Evolutionary conservation across 164 flowering plant species (phyloP), one percentile per base, ranked within the genome.

Genomic region (Vitis rupestris): DNA sequence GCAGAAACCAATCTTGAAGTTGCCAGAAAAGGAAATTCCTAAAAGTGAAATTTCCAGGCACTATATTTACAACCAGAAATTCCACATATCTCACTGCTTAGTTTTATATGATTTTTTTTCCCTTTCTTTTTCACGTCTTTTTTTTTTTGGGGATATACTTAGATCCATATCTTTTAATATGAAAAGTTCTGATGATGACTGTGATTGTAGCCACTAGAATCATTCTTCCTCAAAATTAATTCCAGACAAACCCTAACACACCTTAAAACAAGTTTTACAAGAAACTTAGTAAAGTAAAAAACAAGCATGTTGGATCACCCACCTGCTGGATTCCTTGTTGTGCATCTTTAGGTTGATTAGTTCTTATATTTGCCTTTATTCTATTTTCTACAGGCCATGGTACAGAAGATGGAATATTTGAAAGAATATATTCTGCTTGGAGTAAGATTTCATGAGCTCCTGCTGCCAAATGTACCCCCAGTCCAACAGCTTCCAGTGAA

Each of bases 391-490:
- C 44, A 14, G 86, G 73, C 61, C 71, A 67, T 50, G 89, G 78
- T 50, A 82, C 84, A 64, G 93, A 79, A 60, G 95, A 86, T 57
- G 94, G 89, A 65, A 77, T 80, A 63, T 82, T 87, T 44, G 90
- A 65, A 37, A 96, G 79, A 68, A 90, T 79, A 75, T 78, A 84
- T 76, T 96, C 99, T 68, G 98, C 89, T 74, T 93, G 97, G 65
- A 85, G 85, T 68, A 96, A 79, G 67, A 96, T 82, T 54, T 90
- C 91, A 84, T 93, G 98, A 77, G 94, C 92, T 56, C 98, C 98
- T 23, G 94, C 97, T 6, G 98, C 91, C 83, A 96, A 78, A 84
- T 96, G 98, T 37, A 93, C 90, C 71, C 99, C 99, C 53, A 96
- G 84, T 13, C 87, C 94, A 82, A 92, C 86, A 68, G 99, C 98